A percentile compares a stretch with the other conserved stretches of the same genome.
These are phyloP conservation scores for Alternaria ventricosa DNA, from an alignment of 2,329 filamentous ascomycete genomes.

Conservation along the genomic window DNA sequence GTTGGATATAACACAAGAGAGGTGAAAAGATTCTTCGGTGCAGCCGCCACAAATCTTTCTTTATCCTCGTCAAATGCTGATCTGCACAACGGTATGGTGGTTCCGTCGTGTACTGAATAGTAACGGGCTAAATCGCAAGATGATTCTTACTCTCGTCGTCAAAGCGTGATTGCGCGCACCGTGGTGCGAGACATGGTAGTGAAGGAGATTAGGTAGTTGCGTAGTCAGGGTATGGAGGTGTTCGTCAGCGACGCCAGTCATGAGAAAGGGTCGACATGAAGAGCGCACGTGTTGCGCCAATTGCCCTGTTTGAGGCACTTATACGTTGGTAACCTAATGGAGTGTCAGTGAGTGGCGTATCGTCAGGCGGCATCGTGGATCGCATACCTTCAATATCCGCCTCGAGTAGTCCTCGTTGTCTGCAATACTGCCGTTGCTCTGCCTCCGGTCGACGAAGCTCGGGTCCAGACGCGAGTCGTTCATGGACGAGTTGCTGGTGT, in stretches of 20 bases:
- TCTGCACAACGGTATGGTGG: constrained; percentile 8
- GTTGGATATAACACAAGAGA: constrained; percentile 15
- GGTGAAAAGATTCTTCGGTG: neutral
- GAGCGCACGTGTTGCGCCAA: constrained; percentile 5
- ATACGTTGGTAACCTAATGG: constrained; percentile 46
- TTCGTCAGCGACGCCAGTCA: constrained; percentile 14
- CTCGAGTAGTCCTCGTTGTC: constrained; percentile 97
- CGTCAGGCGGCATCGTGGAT: neutral
- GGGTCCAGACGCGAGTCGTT: constrained; percentile 87
- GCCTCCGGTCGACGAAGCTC: constrained; percentile 77
- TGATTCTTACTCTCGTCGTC: constrained; percentile 41
- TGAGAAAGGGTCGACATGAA: constrained; percentile 9
- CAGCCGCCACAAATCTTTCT: constrained; percentile 6
- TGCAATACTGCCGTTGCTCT: constrained; percentile 95
- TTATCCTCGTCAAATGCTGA: constrained; percentile 12
- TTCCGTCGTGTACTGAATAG: constrained; percentile 20
- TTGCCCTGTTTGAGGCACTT: constrained; percentile 18
- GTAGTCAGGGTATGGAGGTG: constrained; percentile 14
- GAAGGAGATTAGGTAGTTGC: constrained; percentile 26
- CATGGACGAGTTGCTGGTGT: constrained; percentile 72
- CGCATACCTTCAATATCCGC: constrained; percentile 84
- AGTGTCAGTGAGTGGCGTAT: constrained; percentile 15
- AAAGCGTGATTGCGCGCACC: constrained; percentile 37
- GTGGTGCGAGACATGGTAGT: constrained; percentile 26
- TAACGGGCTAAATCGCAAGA: constrained; percentile 33